Percentiles rank a stretch among this genome's conserved stretches.
Conservation (phyloP, 257 asterid genomes). For the Nicotiana noctiflora region DNA sequence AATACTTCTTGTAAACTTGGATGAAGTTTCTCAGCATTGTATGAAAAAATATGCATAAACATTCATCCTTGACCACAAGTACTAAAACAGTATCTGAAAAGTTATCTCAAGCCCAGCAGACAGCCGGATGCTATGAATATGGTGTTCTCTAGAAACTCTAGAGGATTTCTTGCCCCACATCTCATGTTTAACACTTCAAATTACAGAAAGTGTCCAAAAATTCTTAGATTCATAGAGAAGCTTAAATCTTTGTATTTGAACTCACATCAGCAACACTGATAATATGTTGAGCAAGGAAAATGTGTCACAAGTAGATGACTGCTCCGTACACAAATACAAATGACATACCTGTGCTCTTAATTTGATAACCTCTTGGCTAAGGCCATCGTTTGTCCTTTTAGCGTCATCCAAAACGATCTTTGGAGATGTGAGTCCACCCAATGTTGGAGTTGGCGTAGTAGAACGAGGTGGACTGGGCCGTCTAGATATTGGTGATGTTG, state of each 20-base stretch:
- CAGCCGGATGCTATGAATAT: neutral
- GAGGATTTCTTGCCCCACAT: neutral
- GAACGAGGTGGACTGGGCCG: slow-evolving; percentile 97
- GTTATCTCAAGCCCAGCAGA: neutral
- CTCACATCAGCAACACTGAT: neutral
- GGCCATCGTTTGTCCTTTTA: slow-evolving; percentile 56
- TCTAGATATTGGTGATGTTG: slow-evolving; percentile 95
- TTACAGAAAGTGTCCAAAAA: neutral
- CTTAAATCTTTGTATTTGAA: neutral
- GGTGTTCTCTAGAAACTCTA: neutral
- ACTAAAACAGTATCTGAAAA: neutral
- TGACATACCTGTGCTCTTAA: slow-evolving; percentile 77
- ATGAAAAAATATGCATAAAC: neutral
- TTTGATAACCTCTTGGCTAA: slow-evolving; percentile 70
- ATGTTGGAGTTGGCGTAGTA: slow-evolving; percentile 94
- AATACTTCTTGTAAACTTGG: neutral
- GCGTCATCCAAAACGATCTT: slow-evolving; percentile 60
- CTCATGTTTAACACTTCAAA: neutral
- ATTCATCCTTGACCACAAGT: neutral
- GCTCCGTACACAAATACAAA: slow-evolving; percentile 4
- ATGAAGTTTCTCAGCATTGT: neutral
- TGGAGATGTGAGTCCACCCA: slow-evolving; percentile 91
- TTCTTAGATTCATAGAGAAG: neutral
- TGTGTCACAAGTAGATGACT: slow-evolving; percentile 6
- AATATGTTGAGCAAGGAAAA: slow-evolving; percentile 8